These are phyloP conservation scores for Apiospora phragmitis DNA, from an alignment of 2,329 filamentous ascomycete species.

Conservation along the genomic window DNA sequence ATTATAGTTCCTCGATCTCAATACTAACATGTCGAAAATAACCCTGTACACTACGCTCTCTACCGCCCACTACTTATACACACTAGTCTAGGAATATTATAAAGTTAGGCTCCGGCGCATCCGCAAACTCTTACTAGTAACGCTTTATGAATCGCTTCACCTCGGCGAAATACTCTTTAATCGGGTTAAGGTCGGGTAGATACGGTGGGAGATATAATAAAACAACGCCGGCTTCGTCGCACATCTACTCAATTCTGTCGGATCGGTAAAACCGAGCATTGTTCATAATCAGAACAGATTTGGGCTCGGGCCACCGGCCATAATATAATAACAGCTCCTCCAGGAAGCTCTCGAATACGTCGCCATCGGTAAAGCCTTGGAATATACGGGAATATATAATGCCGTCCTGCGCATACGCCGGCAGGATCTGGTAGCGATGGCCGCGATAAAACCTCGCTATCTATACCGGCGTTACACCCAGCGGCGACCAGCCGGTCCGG, in stretches of 20 bases:
- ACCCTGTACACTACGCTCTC: constrained; percentile 21
- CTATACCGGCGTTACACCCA: constrained; percentile 23
- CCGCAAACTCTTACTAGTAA: constrained; percentile 3
- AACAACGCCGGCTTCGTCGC: constrained; percentile 18
- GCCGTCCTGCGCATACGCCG: constrained; percentile 25
- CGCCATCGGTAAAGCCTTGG: constrained; percentile 24
- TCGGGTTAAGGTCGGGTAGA: constrained; percentile 13
- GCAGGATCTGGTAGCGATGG: constrained; percentile 21
- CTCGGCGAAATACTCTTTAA: constrained; percentile 16
- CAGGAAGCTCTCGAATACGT: constrained; percentile 28
- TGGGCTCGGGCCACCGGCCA: constrained; percentile 28
- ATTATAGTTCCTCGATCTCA: constrained; percentile 19
- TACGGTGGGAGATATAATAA: constrained; percentile 15
- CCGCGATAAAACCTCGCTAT: constrained; percentile 19
- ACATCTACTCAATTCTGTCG: constrained; percentile 25
- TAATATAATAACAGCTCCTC: constrained; percentile 29
- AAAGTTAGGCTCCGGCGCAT: constrained; percentile 20
- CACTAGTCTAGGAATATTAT: constrained; percentile 26
- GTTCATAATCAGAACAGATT: constrained; percentile 33
- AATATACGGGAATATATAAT: constrained; percentile 24
- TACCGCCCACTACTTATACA: constrained; percentile 23
- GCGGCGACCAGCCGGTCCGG: constrained; percentile 33
- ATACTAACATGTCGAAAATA: constrained; percentile 23
- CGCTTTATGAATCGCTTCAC: constrained; percentile 15
- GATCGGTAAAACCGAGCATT: constrained; percentile 30